A percentile compares a stretch with the other conserved stretches of the same genome.
phyloP scores from a whole-genome alignment of 108 stramenopile species.

The Parmales sp. region DNA sequence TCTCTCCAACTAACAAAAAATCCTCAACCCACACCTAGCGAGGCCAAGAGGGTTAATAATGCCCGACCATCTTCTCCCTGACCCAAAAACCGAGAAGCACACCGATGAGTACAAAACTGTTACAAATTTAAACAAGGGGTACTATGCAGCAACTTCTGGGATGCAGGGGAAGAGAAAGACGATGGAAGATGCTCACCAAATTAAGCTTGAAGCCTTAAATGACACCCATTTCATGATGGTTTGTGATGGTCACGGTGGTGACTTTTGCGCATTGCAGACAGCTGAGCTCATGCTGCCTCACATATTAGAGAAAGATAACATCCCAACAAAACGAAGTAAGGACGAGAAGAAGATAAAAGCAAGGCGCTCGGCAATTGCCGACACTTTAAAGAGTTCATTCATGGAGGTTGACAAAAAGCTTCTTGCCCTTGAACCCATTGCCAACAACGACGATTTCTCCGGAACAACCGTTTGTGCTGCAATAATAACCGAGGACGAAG shows the following conservation, averaged over 20 bases:
- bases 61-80: too few relatives aligned
- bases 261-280: not conserved
- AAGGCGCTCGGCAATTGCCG: too few relatives aligned
- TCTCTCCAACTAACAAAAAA: too few relatives aligned
- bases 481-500: not conserved
- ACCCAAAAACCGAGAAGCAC: too few relatives aligned
- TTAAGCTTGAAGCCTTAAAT: not conserved
- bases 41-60: too few relatives aligned
- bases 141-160: not conserved
- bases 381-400: not conserved
- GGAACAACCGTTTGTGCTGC: not conserved
- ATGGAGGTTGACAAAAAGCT: conserved; percentile 2
- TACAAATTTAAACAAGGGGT: too few relatives aligned
- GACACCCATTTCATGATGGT: conserved; percentile 6
- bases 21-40: too few relatives aligned
- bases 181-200: conserved; percentile 1
- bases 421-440: not conserved
- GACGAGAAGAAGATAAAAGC: not conserved
- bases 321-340: not conserved
- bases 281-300: not conserved
- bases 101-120: too few relatives aligned
- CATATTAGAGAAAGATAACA: not conserved
- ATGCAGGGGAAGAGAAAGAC: not conserved
- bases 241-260: not conserved
- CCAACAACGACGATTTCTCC: not conserved